Evolutionary conservation across 179 eudicot species (phyloP).

Genomic region (Sideroxylon spinosum): DNA sequence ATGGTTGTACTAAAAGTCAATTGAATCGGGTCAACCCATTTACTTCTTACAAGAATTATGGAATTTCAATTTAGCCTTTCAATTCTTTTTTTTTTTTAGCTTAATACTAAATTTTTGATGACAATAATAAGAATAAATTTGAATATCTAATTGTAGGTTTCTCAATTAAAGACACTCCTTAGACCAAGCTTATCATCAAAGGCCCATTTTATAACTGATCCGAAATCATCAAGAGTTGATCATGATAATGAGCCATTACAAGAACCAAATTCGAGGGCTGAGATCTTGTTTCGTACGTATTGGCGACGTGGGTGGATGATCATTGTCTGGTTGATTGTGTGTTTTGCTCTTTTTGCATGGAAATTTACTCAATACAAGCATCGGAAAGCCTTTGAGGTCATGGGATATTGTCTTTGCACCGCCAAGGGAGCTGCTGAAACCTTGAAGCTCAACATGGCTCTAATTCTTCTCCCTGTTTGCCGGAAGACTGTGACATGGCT

Average conservation of each 20-base stretch:
- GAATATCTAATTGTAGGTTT: conserved; percentile 19
- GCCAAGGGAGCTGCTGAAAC: conserved; percentile 56
- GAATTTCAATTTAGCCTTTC: too few relatives aligned
- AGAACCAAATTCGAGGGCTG: conserved; percentile 16
- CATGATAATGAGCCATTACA: conserved; percentile 1
- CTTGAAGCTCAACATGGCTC: conserved; percentile 48
- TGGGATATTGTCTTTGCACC: conserved; percentile 44
- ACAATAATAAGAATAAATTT: neutral
- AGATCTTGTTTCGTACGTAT: conserved; percentile 28
- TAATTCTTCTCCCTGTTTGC: conserved; percentile 41
- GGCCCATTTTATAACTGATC: conserved; percentile 2
- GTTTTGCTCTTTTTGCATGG: conserved; percentile 32
- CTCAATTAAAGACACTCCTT: conserved; percentile 29
- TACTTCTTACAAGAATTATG: too few relatives aligned
- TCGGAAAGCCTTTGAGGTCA: conserved; percentile 33
- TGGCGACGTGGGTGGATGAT: conserved; percentile 38
- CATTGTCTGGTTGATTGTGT: conserved; percentile 27
- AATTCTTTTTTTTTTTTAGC: too few relatives aligned
- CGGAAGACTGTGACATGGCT: conserved; percentile 44
- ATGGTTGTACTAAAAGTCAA: too few relatives aligned
- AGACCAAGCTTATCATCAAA: conserved; percentile 21
- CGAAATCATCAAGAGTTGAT: neutral
- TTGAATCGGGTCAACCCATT: too few relatives aligned
- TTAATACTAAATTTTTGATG: too few relatives aligned
- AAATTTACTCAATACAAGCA: conserved; percentile 36